Evolutionary conservation across 139 green algal genomes (phyloP).

Genomic region (Picochlorum sp.): DNA sequence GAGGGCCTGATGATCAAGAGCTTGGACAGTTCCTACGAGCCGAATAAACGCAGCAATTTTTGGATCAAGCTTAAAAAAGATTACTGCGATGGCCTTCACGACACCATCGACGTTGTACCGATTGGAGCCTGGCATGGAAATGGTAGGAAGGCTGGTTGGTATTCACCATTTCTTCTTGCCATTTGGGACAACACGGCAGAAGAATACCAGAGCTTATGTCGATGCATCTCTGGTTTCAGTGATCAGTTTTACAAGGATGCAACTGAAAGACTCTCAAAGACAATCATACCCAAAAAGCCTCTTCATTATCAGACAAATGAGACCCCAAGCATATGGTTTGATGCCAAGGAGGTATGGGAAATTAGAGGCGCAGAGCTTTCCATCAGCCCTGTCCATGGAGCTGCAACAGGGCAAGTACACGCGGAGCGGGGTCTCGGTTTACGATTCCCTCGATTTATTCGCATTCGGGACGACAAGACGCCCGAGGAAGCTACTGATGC

Average conservation of each 20-base stretch:
- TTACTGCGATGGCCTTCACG: constrained; percentile 68
- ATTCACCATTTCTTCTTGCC: constrained; percentile 80
- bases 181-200: constrained; percentile 60
- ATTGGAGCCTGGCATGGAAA: constrained; percentile 81
- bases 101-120: constrained; percentile 83
- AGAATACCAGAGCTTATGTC: constrained; percentile 60
- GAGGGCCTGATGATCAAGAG: constrained; percentile 83
- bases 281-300: constrained; percentile 28
- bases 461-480: constrained; percentile 70
- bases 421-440: constrained; percentile 43
- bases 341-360: constrained; percentile 55
- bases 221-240: constrained; percentile 81
- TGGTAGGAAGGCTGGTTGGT: constrained; percentile 70
- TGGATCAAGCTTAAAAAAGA: constrained; percentile 83
- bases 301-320: constrained; percentile 65
- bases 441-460: constrained; percentile 48
- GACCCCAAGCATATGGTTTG: constrained; percentile 62
- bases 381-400: constrained; percentile 42
- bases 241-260: constrained; percentile 75
- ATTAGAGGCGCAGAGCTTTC: constrained; percentile 63
- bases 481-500: constrained; percentile 76
- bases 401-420: constrained; percentile 24
- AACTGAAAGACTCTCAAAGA: constrained; percentile 27
- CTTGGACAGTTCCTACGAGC: constrained; percentile 52
- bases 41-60: constrained; percentile 50